Conservation (phyloP, 2,329 filamentous ascomycete genomes). For the Alternaria panax region DNA sequence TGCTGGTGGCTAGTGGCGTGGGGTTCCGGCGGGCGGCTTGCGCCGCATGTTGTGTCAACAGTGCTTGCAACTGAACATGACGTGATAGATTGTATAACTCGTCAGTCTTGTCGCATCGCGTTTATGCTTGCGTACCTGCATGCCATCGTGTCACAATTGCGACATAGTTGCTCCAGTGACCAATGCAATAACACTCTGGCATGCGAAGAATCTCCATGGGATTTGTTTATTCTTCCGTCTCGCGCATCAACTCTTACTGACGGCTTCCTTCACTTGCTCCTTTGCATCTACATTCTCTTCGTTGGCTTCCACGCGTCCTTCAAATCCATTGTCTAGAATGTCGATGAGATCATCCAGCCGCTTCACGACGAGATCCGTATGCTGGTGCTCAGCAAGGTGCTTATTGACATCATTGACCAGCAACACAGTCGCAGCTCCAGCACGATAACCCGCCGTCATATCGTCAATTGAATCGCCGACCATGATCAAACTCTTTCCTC, state of each 20-base stretch:
- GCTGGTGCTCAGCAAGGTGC: constrained; percentile 71
- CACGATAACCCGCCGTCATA: constrained; percentile 83
- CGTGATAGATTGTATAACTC: neutral
- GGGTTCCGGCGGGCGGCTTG: neutral
- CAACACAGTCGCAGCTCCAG: constrained; percentile 90
- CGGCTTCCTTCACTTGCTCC: constrained; percentile 28
- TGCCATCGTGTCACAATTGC: neutral
- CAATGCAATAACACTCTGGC: neutral
- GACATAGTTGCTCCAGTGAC: neutral
- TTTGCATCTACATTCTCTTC: constrained; percentile 38
- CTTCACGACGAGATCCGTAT: constrained; percentile 77
- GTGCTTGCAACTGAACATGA: neutral
- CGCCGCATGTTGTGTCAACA: neutral
- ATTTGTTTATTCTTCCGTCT: neutral
- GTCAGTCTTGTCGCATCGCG: neutral
- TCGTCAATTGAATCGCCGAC: constrained; percentile 80
- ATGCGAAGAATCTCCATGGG: neutral
- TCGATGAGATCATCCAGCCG: constrained; percentile 76
- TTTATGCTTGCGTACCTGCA: neutral
- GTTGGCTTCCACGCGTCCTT: constrained; percentile 54
- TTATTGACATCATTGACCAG: constrained; percentile 83
- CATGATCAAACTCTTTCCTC: constrained; percentile 59
- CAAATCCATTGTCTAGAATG: constrained; percentile 78
- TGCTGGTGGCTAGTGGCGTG: neutral
- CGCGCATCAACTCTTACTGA: neutral